Evolutionary conservation across 371 early-diverging fungal genomes (phyloP), one percentile per base, ranked within the genome.

Genomic region (Chytridiales sp.): DNA sequence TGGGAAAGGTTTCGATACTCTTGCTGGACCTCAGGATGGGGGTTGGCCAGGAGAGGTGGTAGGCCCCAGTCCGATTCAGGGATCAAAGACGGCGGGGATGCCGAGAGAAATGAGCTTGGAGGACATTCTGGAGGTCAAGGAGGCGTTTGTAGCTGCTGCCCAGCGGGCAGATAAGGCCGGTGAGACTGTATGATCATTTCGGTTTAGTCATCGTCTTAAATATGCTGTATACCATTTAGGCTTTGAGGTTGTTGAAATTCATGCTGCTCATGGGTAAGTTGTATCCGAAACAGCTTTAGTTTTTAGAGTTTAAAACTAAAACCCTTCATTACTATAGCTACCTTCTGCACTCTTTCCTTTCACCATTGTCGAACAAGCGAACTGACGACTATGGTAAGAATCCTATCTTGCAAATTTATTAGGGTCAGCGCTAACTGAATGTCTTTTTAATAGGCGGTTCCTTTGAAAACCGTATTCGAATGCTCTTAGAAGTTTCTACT

Each of bases 361-460:
- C 89, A 24, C 90, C 92, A 1, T 59, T 88, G 11, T 79, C 86
- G 38, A 96, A 95, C 75, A 62, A 80, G 30, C 84, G 95, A 38
- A 89, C 90, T 0, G 95, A 95, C 66, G 64, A 84, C 43, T 95
- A 92, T 66, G 89, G 85, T n/a, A n/a, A n/a, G n/a, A n/a, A n/a
- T n/a, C n/a, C n/a, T n/a, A n/a, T n/a, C n/a, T n/a, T n/a, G n/a
- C n/a, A n/a, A n/a, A n/a, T n/a, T n/a, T n/a, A n/a, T n/a, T n/a
- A n/a, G n/a, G n/a, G n/a, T n/a, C n/a, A n/a, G n/a, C n/a, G n/a
- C n/a, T n/a, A n/a, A n/a, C n/a, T n/a, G n/a, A n/a, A n/a, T n/a
- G n/a, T n/a, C n/a, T n/a, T n/a, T n/a, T n/a, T n/a, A n/a, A n/a
- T n/a, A n/a, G n/a, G n/a, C 40, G 73, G 70, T 8, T 47, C 57